Evolutionary conservation across 108 stramenopile species (phyloP).

Genomic region (Aurantiochytrium sp.): DNA sequence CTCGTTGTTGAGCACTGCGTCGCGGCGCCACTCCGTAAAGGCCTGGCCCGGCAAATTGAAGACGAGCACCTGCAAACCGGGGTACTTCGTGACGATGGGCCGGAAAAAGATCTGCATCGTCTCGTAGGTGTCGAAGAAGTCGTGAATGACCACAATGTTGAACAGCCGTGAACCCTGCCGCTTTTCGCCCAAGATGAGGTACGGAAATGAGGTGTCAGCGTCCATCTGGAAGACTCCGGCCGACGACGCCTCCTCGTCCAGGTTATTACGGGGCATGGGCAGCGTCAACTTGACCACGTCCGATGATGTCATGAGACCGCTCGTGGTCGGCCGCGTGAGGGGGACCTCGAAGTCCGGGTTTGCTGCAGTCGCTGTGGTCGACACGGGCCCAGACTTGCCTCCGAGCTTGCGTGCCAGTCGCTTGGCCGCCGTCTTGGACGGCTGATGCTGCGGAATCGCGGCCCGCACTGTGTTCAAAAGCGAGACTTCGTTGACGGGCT

Average conservation of each 20-base stretch:
- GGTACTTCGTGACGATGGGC: constrained; percentile 63
- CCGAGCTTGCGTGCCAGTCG: not conserved
- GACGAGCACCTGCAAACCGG: constrained; percentile 68
- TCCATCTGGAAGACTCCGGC: constrained; percentile 47
- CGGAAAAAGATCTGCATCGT: constrained; percentile 69
- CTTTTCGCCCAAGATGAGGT: constrained; percentile 43
- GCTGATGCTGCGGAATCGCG: constrained; percentile 46
- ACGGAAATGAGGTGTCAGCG: constrained; percentile 55
- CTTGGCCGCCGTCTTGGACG: not conserved
- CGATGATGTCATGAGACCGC: not conserved
- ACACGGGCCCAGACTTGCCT: not conserved
- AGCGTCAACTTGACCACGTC: constrained; percentile 1
- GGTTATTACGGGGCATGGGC: not conserved
- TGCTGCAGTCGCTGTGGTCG: not conserved
- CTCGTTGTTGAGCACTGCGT: constrained; percentile 72
- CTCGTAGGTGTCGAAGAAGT: constrained; percentile 77
- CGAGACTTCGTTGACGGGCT: constrained; percentile 45
- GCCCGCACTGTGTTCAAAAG: constrained; percentile 56
- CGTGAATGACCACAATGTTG: constrained; percentile 75
- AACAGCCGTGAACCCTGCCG: constrained; percentile 33
- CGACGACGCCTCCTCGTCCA: constrained; percentile 15
- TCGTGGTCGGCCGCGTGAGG: not conserved
- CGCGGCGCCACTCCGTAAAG: constrained; percentile 69
- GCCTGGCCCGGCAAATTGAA: constrained; percentile 87
- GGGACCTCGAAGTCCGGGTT: not conserved